Conservation (phyloP, 305 asterid genomes). For the Coffea humblotiana region DNA sequence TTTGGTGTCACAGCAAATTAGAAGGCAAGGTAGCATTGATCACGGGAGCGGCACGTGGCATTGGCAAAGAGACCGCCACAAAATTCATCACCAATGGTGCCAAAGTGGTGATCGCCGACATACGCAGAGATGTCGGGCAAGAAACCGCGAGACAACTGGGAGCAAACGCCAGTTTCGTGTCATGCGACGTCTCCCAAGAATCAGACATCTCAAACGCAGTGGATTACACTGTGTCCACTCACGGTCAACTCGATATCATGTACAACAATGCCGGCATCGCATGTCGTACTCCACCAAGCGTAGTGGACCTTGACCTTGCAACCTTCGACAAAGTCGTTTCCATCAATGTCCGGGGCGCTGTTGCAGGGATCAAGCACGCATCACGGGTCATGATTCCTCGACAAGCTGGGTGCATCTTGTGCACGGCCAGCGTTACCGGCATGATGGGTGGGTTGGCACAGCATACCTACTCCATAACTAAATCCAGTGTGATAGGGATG, state of each 20-base stretch:
- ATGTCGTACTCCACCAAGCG: conserved; percentile 64
- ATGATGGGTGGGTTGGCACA: conserved; percentile 74
- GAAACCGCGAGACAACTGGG: conserved; percentile 61
- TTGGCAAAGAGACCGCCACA: conserved; percentile 75
- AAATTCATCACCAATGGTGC: conserved; percentile 73
- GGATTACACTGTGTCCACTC: conserved; percentile 52
- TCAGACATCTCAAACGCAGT: conserved; percentile 63
- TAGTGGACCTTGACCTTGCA: conserved; percentile 61
- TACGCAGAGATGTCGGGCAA: conserved; percentile 42
- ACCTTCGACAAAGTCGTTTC: conserved; percentile 65
- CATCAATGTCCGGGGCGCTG: conserved; percentile 64
- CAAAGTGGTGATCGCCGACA: conserved; percentile 68
- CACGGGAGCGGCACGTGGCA: conserved; percentile 83
- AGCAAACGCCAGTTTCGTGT: conserved; percentile 51
- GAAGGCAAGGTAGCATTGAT: conserved; percentile 80
- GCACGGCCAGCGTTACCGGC: conserved; percentile 87
- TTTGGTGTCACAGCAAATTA: conserved; percentile 31
- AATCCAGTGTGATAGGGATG: conserved; percentile 59
- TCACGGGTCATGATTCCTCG: conserved; percentile 85
- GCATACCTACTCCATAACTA: conserved; percentile 67
- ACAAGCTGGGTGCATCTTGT: conserved; percentile 56
- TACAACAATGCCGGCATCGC: conserved; percentile 89
- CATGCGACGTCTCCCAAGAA: conserved; percentile 69
- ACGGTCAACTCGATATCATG: conserved; percentile 74
- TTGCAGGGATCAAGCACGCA: conserved; percentile 81